phyloP scores from a whole-genome alignment of 768 basidiomycete species.

The Cantharellus cinnabarinus region DNA sequence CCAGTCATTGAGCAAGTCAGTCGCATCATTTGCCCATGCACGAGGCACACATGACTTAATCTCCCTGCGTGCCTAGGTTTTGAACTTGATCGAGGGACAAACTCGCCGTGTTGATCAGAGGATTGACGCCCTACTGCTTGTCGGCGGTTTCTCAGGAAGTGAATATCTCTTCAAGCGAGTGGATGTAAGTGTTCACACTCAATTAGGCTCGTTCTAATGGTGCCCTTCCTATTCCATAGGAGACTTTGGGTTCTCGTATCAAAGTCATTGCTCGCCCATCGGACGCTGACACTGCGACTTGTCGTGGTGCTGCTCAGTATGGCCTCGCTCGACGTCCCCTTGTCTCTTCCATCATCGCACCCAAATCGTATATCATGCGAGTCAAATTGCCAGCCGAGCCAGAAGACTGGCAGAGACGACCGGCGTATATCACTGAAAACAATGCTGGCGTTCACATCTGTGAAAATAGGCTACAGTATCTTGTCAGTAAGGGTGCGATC shows the following conservation, averaged over 20 bases:
- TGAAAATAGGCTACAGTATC: conserved; percentile 77
- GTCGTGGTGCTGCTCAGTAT: conserved; percentile 75
- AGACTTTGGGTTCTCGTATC: conserved; percentile 43
- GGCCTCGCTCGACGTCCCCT: conserved; percentile 55
- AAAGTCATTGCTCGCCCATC: conserved; percentile 61
- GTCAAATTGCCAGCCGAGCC: conserved; percentile 76
- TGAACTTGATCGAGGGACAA: conserved; percentile 63
- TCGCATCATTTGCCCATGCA: conserved; percentile 12
- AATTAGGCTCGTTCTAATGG: background rate
- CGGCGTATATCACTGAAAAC: conserved; percentile 64
- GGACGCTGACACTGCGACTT: conserved; percentile 75
- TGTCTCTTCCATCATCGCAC: conserved; percentile 66
- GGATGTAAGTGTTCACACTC: conserved; percentile 27
- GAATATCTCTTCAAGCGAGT: conserved; percentile 67
- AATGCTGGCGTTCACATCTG: conserved; percentile 59
- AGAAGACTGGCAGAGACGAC: conserved; percentile 69
- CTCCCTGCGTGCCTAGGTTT: conserved; percentile 27
- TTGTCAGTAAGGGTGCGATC: conserved; percentile 74
- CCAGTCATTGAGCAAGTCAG: conserved; percentile 52
- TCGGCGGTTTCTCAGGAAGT: conserved; percentile 71
- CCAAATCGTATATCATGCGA: conserved; percentile 75
- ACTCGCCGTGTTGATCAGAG: conserved; percentile 40
- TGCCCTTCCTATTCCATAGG: conserved; percentile 20
- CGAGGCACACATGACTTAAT: background rate
- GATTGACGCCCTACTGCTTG: conserved; percentile 67